Evolutionary conservation across 345 rosid species (phyloP).

Genomic region (Salix purpurea): DNA sequence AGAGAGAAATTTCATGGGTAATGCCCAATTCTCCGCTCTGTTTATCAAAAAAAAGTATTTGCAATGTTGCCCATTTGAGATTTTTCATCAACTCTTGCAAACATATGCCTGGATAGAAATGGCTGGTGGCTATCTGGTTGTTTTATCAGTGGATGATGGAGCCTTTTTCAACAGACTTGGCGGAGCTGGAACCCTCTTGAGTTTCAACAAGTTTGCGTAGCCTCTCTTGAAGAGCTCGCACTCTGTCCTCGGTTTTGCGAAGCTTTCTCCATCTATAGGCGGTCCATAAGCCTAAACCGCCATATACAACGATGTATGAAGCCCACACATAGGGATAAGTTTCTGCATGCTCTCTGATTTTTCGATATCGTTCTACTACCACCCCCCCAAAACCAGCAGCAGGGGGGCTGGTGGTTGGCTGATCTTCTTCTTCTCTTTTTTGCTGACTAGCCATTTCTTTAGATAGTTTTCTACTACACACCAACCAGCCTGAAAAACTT

Average conservation of each 20-base stretch:
- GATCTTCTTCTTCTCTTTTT: slow-evolving; percentile 34
- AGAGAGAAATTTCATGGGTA: background rate
- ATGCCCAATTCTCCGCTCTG: background rate
- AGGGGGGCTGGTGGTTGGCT: slow-evolving; percentile 22
- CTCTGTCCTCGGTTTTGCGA: slow-evolving; percentile 81
- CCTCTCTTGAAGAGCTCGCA: slow-evolving; percentile 67
- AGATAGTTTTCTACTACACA: background rate
- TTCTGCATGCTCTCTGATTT: slow-evolving; percentile 71
- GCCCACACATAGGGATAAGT: slow-evolving; percentile 91
- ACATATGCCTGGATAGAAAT: background rate
- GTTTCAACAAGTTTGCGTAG: slow-evolving; percentile 51
- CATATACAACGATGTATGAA: slow-evolving; percentile 77
- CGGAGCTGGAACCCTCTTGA: slow-evolving; percentile 36
- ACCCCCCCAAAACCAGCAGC: slow-evolving; percentile 35
- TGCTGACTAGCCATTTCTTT: slow-evolving; percentile 38
- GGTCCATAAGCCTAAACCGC: slow-evolving; percentile 69
- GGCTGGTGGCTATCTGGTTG: background rate
- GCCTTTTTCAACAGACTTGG: background rate
- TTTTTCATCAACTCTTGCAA: background rate
- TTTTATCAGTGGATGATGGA: slow-evolving; percentile 3
- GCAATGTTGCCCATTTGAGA: background rate
- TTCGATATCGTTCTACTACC: slow-evolving; percentile 48
- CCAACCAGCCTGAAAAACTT: background rate
- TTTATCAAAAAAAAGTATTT: background rate
- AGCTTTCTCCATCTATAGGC: slow-evolving; percentile 82